phyloP scores from a whole-genome alignment of 2,329 filamentous ascomycete species.

The Phialemonium atrogriseum region DNA sequence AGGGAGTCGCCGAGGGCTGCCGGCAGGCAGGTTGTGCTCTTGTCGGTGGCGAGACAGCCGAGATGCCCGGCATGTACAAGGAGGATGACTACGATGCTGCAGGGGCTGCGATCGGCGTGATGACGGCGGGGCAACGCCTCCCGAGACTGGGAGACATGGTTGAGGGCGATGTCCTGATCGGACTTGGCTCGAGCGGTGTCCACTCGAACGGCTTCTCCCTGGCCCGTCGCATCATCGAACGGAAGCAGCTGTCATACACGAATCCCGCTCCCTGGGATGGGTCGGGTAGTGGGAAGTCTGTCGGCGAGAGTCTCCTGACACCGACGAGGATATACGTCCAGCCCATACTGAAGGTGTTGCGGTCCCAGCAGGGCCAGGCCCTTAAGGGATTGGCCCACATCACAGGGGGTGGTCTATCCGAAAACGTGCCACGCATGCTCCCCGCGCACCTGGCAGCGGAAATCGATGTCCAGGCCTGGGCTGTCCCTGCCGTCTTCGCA shows the following conservation, averaged over 20 bases:
- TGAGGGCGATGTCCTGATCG: slow-evolving; percentile 76
- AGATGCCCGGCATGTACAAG: slow-evolving; percentile 94
- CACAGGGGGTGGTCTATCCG: slow-evolving; percentile 84
- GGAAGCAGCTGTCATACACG: slow-evolving; percentile 61
- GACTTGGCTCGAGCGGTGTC: slow-evolving; percentile 74
- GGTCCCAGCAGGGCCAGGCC: slow-evolving; percentile 40
- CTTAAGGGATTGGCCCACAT: slow-evolving; percentile 96
- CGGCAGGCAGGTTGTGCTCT: slow-evolving; percentile 77
- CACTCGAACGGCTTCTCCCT: slow-evolving; percentile 98
- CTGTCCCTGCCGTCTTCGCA: slow-evolving; percentile 68
- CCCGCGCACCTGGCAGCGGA: slow-evolving; percentile 69
- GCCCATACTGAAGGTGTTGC: slow-evolving; percentile 58
- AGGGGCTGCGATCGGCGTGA: slow-evolving; percentile 80
- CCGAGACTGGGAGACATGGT: slow-evolving; percentile 70
- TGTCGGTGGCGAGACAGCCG: slow-evolving; percentile 94
- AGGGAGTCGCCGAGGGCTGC: slow-evolving; percentile 84
- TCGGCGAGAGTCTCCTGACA: slow-evolving; percentile 74
- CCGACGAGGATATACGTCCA: slow-evolving; percentile 94
- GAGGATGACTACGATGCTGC: slow-evolving; percentile 88
- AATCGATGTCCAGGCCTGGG: slow-evolving; percentile 70
- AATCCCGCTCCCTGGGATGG: slow-evolving; percentile 70
- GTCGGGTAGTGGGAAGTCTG: slow-evolving; percentile 23
- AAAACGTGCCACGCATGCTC: slow-evolving; percentile 93
- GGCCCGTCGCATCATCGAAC: slow-evolving; percentile 80
- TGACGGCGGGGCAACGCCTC: slow-evolving; percentile 60